Evolutionary conservation across 1,284 basidiomycete species (phyloP).

Genomic region (Lignosus rhinocerotis): DNA sequence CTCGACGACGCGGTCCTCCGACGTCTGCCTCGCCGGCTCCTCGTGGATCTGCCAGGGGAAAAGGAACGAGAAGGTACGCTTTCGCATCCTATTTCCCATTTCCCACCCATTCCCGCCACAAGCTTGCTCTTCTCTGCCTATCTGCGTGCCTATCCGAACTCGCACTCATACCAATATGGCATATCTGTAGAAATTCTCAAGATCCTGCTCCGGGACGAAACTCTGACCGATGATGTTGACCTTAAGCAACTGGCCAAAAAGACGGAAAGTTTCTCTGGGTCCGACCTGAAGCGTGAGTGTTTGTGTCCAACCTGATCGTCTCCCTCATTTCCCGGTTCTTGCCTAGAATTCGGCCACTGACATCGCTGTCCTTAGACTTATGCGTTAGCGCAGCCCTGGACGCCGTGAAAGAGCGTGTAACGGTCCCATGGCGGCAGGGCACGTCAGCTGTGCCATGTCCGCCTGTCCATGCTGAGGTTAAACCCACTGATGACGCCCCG

Average conservation of each 20-base stretch:
- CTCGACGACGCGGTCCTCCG: constrained; percentile 85
- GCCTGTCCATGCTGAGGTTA: constrained; percentile 1
- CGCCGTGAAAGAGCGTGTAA: constrained; percentile 81
- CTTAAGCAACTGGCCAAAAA: constrained; percentile 63
- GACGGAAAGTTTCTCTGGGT: constrained; percentile 88
- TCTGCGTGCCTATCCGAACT: constrained; percentile 9
- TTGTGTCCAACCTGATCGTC: constrained; percentile 1
- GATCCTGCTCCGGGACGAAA: constrained; percentile 81
- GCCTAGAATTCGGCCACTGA: constrained; percentile 20
- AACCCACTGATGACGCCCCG: constrained; percentile 5
- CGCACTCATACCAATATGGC: constrained; percentile 5
- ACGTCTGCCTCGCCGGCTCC: constrained; percentile 77
- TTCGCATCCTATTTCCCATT: background rate
- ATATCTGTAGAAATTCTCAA: constrained; percentile 69
- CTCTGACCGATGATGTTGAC: constrained; percentile 68
- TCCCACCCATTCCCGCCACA: background rate
- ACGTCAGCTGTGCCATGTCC: constrained; percentile 4
- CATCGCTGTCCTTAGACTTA: constrained; percentile 55
- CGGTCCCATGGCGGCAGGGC: constrained; percentile 63
- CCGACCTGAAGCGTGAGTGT: constrained; percentile 87
- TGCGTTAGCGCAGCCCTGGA: constrained; percentile 89
- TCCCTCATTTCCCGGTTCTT: background rate
- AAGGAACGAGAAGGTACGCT: constrained; percentile 76
- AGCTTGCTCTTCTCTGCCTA: background rate
- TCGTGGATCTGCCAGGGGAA: constrained; percentile 84